phyloP scores from a whole-genome alignment of 2,329 filamentous ascomycete genomes.

The Epichloe baconii region DNA sequence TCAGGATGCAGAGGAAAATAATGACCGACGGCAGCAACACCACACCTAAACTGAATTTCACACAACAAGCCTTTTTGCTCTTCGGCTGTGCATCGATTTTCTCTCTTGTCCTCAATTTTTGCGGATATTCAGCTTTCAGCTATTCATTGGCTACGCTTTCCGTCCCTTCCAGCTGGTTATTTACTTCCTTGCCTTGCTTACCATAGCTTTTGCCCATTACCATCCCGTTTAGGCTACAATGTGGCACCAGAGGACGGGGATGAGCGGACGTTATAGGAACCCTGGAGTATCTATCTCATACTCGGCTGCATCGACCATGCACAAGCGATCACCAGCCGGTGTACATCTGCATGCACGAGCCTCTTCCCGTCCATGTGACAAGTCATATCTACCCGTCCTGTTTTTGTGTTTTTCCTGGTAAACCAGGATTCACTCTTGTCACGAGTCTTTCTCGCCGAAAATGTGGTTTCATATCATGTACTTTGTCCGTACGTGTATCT shows the following conservation, averaged over 20 bases:
- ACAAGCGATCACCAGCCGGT: slow-evolving; percentile 14
- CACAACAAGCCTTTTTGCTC: neutral
- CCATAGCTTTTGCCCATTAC: neutral
- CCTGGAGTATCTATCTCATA: neutral
- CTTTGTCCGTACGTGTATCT: neutral
- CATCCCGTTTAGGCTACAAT: slow-evolving; percentile 3
- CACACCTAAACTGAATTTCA: neutral
- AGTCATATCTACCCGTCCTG: neutral
- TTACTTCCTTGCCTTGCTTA: neutral
- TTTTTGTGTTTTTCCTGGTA: neutral
- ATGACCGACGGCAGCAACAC: neutral
- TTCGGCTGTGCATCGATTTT: neutral
- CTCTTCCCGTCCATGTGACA: slow-evolving; percentile 5
- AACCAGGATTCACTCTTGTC: neutral
- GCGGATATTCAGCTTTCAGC: neutral
- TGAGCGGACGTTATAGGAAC: neutral
- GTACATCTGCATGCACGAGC: slow-evolving; percentile 8
- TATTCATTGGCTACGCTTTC: neutral
- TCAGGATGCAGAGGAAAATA: slow-evolving; percentile 1
- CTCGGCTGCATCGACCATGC: slow-evolving; percentile 8
- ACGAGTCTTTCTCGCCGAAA: neutral
- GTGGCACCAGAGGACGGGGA: neutral
- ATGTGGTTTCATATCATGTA: neutral
- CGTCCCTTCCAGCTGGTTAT: neutral
- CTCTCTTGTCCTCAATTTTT: neutral